A percentile compares a stretch with the other conserved stretches of the same genome.
Evolutionary conservation across 768 basidiomycete species (phyloP).

Genomic region (Russula virescens): DNA sequence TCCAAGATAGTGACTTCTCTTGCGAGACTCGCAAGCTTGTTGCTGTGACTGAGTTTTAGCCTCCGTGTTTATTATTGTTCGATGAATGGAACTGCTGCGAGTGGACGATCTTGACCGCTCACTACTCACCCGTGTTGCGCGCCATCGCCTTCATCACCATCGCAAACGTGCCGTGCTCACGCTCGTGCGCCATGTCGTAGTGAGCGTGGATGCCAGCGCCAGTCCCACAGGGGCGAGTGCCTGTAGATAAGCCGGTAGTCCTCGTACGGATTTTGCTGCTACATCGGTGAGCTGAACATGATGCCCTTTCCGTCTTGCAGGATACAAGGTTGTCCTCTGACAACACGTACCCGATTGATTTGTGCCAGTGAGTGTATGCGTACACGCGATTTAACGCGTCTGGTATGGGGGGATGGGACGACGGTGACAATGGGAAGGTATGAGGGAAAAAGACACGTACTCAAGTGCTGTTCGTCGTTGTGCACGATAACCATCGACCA

Average conservation of each 20-base stretch:
- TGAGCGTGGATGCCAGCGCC: conserved; percentile 53
- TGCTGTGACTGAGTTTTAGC: neutral
- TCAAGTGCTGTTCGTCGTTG: conserved; percentile 68
- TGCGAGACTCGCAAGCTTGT: conserved; percentile 39
- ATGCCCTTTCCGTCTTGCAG: conserved; percentile 81
- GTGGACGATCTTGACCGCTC: conserved; percentile 86
- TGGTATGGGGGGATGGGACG: neutral
- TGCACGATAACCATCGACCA: conserved; percentile 42
- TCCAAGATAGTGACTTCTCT: conserved; percentile 79
- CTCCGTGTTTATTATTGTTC: neutral
- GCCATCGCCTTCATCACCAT: conserved; percentile 80
- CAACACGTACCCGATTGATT: conserved; percentile 66
- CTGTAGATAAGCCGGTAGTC: conserved; percentile 80
- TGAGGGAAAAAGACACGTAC: conserved; percentile 34
- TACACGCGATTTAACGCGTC: neutral
- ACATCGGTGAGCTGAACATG: conserved; percentile 62
- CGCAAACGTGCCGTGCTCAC: conserved; percentile 91
- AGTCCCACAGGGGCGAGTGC: conserved; percentile 46
- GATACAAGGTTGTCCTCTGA: conserved; percentile 47
- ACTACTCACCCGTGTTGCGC: conserved; percentile 62
- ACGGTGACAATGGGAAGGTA: neutral
- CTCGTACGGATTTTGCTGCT: conserved; percentile 46
- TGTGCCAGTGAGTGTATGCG: conserved; percentile 26
- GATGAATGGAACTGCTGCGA: conserved; percentile 38
- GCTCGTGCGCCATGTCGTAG: conserved; percentile 63